These are phyloP conservation scores for Kazachstania taianensis DNA, from an alignment of 805 yeast species.

Conservation along the genomic window DNA sequence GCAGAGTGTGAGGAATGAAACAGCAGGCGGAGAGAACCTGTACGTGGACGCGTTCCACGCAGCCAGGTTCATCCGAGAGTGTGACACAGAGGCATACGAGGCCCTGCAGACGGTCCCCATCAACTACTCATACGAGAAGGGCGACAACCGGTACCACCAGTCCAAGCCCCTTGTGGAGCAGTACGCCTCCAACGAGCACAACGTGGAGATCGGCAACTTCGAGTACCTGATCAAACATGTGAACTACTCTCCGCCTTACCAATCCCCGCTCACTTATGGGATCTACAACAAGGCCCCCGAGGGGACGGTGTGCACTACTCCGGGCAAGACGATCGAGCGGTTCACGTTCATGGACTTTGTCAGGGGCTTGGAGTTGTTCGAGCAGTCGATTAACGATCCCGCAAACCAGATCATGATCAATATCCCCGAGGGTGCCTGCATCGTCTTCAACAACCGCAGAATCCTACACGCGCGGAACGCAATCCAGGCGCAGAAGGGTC, in stretches of 20 bases:
- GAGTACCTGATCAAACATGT: slow-evolving; percentile 39
- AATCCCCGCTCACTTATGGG: slow-evolving; percentile 61
- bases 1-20: slow-evolving; percentile 42
- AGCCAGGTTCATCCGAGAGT: slow-evolving; percentile 42
- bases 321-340: slow-evolving; percentile 33
- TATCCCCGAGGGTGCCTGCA: slow-evolving; percentile 49
- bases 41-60: slow-evolving; percentile 66
- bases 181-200: slow-evolving; percentile 31
- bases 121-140: slow-evolving; percentile 58
- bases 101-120: slow-evolving; percentile 56
- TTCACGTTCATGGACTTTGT: slow-evolving; percentile 43
- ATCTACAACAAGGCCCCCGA: slow-evolving; percentile 32
- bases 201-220: slow-evolving; percentile 24
- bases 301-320: slow-evolving; percentile 17
- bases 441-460: slow-evolving; percentile 62
- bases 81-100: slow-evolving; percentile 52
- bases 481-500: slow-evolving; percentile 36
- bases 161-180: slow-evolving; percentile 56
- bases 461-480: slow-evolving; percentile 61
- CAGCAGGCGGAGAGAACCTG: slow-evolving; percentile 44
- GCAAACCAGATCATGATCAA: slow-evolving; percentile 45
- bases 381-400: slow-evolving; percentile 42
- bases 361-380: slow-evolving; percentile 53
- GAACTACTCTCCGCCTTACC: slow-evolving; percentile 76
- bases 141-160: slow-evolving; percentile 50